These are phyloP conservation scores for Jatropha curcas DNA, from an alignment of 345 rosid species.

Conservation along the genomic window DNA sequence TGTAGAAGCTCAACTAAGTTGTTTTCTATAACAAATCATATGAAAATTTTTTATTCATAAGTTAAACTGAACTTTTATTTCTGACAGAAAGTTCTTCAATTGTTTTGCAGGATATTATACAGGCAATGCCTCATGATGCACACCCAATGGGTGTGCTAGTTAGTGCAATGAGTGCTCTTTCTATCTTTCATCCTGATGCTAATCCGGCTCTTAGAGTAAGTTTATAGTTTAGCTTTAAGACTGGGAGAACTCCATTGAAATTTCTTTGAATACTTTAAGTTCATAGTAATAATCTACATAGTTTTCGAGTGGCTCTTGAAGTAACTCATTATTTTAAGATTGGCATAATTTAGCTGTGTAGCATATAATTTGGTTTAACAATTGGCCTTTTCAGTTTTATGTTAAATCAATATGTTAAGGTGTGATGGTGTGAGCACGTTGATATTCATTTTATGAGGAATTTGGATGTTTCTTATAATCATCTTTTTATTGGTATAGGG, in stretches of 20 bases:
- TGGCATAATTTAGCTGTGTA: not conserved
- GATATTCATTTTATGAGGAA: not conserved
- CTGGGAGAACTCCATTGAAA: not conserved
- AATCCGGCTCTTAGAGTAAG: slow-evolving; percentile 96
- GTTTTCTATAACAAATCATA: not conserved
- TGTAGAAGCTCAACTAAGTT: not conserved
- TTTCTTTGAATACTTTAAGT: not conserved
- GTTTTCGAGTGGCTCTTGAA: not conserved
- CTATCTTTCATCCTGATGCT: slow-evolving; percentile 97
- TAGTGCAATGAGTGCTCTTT: slow-evolving; percentile 98
- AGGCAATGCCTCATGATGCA: slow-evolving; percentile 97
- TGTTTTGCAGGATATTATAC: slow-evolving; percentile 78
- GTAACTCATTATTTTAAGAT: not conserved
- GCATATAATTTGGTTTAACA: not conserved
- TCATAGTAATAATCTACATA: not conserved
- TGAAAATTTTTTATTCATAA: not conserved
- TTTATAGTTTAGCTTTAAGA: slow-evolving; percentile 17
- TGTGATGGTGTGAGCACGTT: not conserved
- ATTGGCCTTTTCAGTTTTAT: not conserved
- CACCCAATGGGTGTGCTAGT: slow-evolving; percentile 99
- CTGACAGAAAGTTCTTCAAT: slow-evolving; percentile 10
- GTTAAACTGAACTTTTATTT: not conserved
- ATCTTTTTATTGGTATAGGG: slow-evolving; percentile 42
- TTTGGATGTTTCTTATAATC: not conserved
- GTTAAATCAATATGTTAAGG: not conserved